These are phyloP conservation scores for Anthracocystis panici-leucophaei DNA, from an alignment of 1,284 basidiomycete genomes.

Conservation along the genomic window DNA sequence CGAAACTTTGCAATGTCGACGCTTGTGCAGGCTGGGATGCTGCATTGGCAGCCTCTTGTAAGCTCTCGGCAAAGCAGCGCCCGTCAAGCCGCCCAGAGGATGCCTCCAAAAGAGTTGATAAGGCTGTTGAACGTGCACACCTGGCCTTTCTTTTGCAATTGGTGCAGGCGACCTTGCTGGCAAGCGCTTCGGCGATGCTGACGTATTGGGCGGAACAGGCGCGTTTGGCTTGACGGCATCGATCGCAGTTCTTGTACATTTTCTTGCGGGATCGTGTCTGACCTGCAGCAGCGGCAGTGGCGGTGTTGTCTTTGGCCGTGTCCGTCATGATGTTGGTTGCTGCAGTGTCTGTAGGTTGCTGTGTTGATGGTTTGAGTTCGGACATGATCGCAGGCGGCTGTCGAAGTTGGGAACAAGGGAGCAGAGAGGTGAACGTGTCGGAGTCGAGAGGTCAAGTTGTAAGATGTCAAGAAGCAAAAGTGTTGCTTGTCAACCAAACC, in stretches of 20 bases:
- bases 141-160: conserved; percentile 47
- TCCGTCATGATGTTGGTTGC: conserved; percentile 1
- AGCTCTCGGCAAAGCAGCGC: conserved; percentile 41
- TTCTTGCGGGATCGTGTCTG: conserved; percentile 37
- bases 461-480: neutral
- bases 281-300: neutral
- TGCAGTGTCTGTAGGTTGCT: neutral
- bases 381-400: neutral
- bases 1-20: neutral
- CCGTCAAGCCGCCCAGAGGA: conserved; percentile 36
- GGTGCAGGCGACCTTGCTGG: conserved; percentile 39
- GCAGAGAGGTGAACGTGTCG: neutral
- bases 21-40: neutral
- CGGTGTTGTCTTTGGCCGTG: neutral
- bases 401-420: neutral
- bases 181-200: conserved; percentile 37
- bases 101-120: conserved; percentile 47
- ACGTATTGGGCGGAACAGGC: conserved; percentile 39
- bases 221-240: conserved; percentile 41
- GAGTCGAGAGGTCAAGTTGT: neutral
- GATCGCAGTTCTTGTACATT: conserved; percentile 52
- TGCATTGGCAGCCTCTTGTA: conserved; percentile 21
- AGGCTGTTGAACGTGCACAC: conserved; percentile 52
- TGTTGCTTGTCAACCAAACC: neutral
- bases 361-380: neutral